Evolutionary conservation across 352 stramenopile genomes (phyloP), one percentile per base, ranked within the genome.

Genomic region (Globisporangium barbulae): DNA sequence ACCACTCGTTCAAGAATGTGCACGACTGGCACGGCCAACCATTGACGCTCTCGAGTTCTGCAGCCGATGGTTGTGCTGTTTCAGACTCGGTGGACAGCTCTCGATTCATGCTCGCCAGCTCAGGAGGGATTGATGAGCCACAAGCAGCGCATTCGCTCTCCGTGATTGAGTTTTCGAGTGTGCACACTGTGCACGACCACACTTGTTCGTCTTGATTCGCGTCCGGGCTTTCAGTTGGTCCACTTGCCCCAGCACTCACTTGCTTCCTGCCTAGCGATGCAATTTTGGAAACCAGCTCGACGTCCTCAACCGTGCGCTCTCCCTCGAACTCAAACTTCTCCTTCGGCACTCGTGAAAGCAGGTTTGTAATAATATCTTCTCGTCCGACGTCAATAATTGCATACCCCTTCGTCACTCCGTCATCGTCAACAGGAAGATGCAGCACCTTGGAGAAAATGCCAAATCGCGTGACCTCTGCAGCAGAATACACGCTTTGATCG

Each of bases 401-500:
- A 58, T 84, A 91, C 2, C 85, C 85, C 3, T 68, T 54, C 8
- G 85, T 85, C 10, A 73, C 52, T 9, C 83, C 81, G 31, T 75
- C 52, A 12, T 59, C 53, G 59, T 89, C 73, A 12, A 88, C 67
- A 13, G 85, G 82, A 25, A 90, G 67, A 53, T 82, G 80, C 9
- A 93, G 52, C 6, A 93, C 72, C 33, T 73, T 75, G 5, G 76
- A 75, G 13, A 90, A 56, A 42, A 91, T 85, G 10, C 85, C 85
- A 60, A 87, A 83, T 1, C 83, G 79, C 59, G 76, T 80, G 0
- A 84, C 75, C 30, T 85, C 73, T 13, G 81, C 78, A 5, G 85
- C 85, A 12, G 81, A 91, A 47, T 83, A 79, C 21, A 91, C 83
- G 35, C 79, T 93, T 50, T 89, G 79, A 57, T 93, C 84, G 42